Percentiles rank a stretch among this genome's conserved stretches.
Conservation (phyloP, 257 asterid genomes). For the Solanum rostratum region DNA sequence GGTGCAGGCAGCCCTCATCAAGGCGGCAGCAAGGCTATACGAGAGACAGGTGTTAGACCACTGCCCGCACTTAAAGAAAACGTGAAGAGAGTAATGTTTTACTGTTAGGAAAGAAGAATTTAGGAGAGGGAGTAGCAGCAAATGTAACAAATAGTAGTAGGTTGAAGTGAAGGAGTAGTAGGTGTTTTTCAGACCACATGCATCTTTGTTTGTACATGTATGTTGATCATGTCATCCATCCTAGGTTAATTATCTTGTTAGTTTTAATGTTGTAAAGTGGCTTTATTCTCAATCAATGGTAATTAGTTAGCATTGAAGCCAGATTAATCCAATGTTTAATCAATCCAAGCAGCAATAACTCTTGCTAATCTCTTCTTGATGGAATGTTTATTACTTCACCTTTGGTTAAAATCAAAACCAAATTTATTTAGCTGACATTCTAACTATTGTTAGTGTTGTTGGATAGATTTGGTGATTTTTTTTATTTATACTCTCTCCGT, state of each 20-base stretch:
- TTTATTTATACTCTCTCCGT: no score
- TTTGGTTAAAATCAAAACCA: neutral
- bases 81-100: constrained; percentile 95
- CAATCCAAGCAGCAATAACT: neutral
- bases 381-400: neutral
- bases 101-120: constrained; percentile 32
- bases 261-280: constrained; percentile 12
- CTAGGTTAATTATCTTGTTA: constrained; percentile 1
- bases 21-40: constrained; percentile 26
- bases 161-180: neutral
- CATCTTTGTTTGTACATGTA: constrained; percentile 30
- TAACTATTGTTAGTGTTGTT: no score
- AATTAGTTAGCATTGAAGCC: neutral
- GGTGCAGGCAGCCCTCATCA: constrained; percentile 13
- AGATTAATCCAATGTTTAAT: neutral
- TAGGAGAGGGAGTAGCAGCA: neutral
- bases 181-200: neutral
- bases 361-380: neutral
- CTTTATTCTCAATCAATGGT: constrained; percentile 9
- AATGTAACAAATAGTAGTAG: constrained; percentile 7
- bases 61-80: constrained; percentile 89
- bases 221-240: neutral
- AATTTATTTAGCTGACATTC: neutral
- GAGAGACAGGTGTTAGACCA: constrained; percentile 66
- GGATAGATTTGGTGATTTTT: no score